phyloP scores from a whole-genome alignment of 306 rosid species.

The Vachellia collinsii region DNA sequence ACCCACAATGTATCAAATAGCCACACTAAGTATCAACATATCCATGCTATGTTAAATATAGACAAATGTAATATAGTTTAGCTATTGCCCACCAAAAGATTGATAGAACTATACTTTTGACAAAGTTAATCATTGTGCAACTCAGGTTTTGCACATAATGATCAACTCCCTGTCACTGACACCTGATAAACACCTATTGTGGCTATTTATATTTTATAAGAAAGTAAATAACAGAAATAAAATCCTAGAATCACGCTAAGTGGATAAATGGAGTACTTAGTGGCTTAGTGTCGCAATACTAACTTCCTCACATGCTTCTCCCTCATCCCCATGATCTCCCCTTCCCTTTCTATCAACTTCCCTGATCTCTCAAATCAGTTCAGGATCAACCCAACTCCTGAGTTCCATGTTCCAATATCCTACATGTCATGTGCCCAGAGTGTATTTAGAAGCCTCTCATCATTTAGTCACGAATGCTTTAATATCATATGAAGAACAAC shows the following conservation, averaged over 20 bases:
- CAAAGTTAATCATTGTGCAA: not conserved
- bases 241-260: not conserved
- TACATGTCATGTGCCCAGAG: not conserved
- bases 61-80: slow-evolving; percentile 7
- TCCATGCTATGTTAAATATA: slow-evolving; percentile 19
- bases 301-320: not conserved
- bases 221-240: not conserved
- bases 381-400: not conserved
- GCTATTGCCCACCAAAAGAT: not conserved
- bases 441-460: not conserved
- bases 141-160: not conserved
- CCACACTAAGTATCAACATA: not conserved
- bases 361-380: not conserved
- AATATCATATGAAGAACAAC: not conserved
- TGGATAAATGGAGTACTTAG: not conserved
- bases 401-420: not conserved
- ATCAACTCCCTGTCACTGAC: not conserved
- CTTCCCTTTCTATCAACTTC: not conserved
- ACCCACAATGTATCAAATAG: too few species aligned
- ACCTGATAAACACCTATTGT: not conserved
- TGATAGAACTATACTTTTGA: slow-evolving; percentile 6
- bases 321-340: not conserved
- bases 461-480: not conserved
- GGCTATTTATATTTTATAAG: not conserved
- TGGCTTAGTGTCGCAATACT: not conserved